Base-by-base conservation (phyloP, 2,329 filamentous ascomycete species). In the Colletotrichum eremochloae region DNA sequence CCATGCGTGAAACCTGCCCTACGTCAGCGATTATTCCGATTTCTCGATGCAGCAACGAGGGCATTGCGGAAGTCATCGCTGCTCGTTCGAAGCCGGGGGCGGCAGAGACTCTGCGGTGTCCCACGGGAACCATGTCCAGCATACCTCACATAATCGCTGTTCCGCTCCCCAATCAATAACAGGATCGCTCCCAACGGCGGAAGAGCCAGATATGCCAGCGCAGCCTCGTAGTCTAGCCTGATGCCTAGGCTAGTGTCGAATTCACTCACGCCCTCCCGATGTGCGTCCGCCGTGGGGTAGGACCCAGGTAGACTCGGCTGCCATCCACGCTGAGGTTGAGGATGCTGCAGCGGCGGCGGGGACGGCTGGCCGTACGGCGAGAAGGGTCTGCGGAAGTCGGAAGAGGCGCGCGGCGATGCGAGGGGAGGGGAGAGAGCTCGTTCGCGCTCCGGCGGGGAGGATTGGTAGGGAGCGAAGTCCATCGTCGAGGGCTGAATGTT, bases 391-490 rank as follows among this genome's bases (percentile, higher is more conserved):
- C 82, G 83, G 85, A 91, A 82, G 80, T 84, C 84, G 69, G 81
- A 79, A n/a, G 93, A 89, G 75, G 86, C 82, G 75, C 85, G 89
- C 31, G 89, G 88, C 38, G 88, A 90, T 12, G 83, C 77, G 68
- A 81, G 84, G 14, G 91, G 88, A 64, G 95, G 94, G 29, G 94
- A 97, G 80, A 95, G 88, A 64, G 93, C 91, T 78, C 96, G 94
- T 76, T 91, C 90, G 77, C 92, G 88, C 84, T 98, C 95, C 12
- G 96, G 96, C 20, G 93, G 93, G 61, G 93, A 93, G 82, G 96
- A 96, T 86, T 98, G 96, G 84, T 98, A 99, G 48, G 96, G 96
- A 57, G 96, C 96, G 81, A 98, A 99, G 85, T 98, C 94, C 93
- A 96, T 96, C 68, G 77, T 84, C 73, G 74, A 33, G 29, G 29